Base-by-base conservation (phyloP, 164 flowering plant genomes). In the Dillenia suffruticosa region DNA sequence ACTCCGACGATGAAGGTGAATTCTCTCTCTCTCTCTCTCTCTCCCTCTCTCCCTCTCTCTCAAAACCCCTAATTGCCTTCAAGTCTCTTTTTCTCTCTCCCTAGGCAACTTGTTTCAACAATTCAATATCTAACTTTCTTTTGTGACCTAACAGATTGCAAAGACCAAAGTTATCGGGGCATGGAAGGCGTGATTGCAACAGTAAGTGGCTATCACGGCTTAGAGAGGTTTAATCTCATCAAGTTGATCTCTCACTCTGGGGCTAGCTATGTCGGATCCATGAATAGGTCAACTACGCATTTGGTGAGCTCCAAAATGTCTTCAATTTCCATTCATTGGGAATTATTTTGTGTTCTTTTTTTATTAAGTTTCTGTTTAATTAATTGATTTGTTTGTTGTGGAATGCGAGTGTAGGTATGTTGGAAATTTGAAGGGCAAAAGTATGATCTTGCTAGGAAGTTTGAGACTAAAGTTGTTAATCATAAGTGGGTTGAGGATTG, bases 401-500 rank as follows among this genome's bases (percentile, higher is more conserved):
- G 9, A 56, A 17, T 24, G 8, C 46, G 10, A 48, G 16, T 63
- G 56, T 71, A 94, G 97, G 85, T 92, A 2, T 95, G 98, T 68
- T 82, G 89, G 91, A 72, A 68, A 63, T 84, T 88, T 66, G 82
- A 90, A 75, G 98, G 98, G 46, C 73, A 60, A 63, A 95, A 95
- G 63, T 90, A 82, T 61, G 65, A 65, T 45, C 70, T 92, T 60
- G 97, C 96, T 12, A 79, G 68, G 73, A 81, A 75, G 61, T 72
- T 87, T 19, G 76, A 73, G 44, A 87, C 77, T 8, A 26, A 60
- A 1, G 64, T 90, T 10, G 81, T 95, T 24, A 88, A 86, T 65
- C 99, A 88, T 74, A 72, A 65, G 22, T 95, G 99, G 99, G 64
- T 95, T 59, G 98, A 87, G 73, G 97, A 88, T 40, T 92, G 98